These are phyloP conservation scores for Fusarium vanettenii DNA, from an alignment of 2,329 filamentous ascomycete genomes.

Conservation along the genomic window DNA sequence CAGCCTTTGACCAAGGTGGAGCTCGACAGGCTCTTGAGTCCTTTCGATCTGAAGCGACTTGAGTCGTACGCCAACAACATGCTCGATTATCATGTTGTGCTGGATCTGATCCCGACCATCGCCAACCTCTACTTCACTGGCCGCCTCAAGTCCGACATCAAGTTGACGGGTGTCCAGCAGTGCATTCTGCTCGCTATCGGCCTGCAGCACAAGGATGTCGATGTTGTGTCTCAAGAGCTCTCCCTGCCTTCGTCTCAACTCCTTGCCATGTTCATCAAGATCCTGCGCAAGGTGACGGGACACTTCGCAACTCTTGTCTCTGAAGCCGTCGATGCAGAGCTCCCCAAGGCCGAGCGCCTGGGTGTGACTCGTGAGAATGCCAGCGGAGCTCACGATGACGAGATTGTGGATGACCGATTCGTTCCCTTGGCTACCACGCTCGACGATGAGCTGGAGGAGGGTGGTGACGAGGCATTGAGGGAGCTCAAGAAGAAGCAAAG, in stretches of 20 bases:
- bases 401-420: conserved; percentile 73
- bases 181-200: conserved; percentile 91
- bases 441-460: conserved; percentile 86
- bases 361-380: conserved; percentile 71
- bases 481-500: conserved; percentile 83
- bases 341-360: conserved; percentile 68
- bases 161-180: conserved; percentile 84
- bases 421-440: conserved; percentile 77
- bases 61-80: conserved; percentile 97
- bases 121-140: conserved; percentile 88
- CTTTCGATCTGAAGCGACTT: conserved; percentile 93
- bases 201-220: conserved; percentile 88
- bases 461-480: conserved; percentile 78
- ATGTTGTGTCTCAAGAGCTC: conserved; percentile 82
- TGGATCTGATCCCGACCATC: conserved; percentile 89
- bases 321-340: conserved; percentile 74
- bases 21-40: conserved; percentile 82
- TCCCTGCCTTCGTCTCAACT: conserved; percentile 80
- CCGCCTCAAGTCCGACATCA: conserved; percentile 73
- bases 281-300: conserved; percentile 85
- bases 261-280: conserved; percentile 97
- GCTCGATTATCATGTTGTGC: conserved; percentile 96
- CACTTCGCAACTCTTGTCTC: conserved; percentile 83
- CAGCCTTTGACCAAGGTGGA: conserved; percentile 76
- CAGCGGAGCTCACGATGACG: conserved; percentile 75